phyloP scores from a whole-genome alignment of 2,329 filamentous ascomycete species.

The Colletotrichum liaoningense region DNA sequence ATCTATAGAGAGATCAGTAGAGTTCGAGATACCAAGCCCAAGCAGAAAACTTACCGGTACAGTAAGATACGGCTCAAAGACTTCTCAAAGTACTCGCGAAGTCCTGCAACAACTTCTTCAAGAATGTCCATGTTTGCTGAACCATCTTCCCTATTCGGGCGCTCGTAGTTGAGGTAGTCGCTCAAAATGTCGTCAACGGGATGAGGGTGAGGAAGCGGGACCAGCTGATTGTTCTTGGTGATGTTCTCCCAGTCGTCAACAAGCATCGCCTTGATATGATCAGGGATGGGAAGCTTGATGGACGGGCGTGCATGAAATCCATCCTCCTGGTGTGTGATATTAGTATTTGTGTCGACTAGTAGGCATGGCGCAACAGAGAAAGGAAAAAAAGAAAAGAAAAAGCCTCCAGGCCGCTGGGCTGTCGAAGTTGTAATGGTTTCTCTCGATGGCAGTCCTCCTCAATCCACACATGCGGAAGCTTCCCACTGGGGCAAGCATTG shows the following conservation, averaged over 20 bases:
- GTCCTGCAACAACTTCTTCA: slow-evolving; percentile 86
- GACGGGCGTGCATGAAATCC: slow-evolving; percentile 85
- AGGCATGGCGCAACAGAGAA: neutral
- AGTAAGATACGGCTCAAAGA: slow-evolving; percentile 88
- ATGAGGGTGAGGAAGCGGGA: slow-evolving; percentile 82
- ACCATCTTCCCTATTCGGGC: slow-evolving; percentile 71
- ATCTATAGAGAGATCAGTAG: slow-evolving; percentile 60
- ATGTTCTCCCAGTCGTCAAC: slow-evolving; percentile 99
- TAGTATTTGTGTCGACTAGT: neutral
- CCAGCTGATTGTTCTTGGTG: slow-evolving; percentile 92
- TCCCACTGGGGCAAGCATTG: neutral
- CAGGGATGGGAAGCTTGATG: slow-evolving; percentile 87
- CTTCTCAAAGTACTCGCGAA: slow-evolving; percentile 95
- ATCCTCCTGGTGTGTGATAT: slow-evolving; percentile 76
- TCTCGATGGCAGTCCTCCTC: neutral
- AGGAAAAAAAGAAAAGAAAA: neutral
- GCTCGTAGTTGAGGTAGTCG: slow-evolving; percentile 81
- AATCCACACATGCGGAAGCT: neutral
- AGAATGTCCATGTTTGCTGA: slow-evolving; percentile 85
- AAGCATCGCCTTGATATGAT: slow-evolving; percentile 89
- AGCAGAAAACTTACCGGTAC: slow-evolving; percentile 67
- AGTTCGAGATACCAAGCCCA: neutral
- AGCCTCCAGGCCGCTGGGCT: slow-evolving; percentile 21
- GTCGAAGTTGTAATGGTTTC: neutral
- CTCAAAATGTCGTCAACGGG: slow-evolving; percentile 83